Base-by-base conservation (phyloP, 164 flowering plant species). In the Magnolia sinica region DNA sequence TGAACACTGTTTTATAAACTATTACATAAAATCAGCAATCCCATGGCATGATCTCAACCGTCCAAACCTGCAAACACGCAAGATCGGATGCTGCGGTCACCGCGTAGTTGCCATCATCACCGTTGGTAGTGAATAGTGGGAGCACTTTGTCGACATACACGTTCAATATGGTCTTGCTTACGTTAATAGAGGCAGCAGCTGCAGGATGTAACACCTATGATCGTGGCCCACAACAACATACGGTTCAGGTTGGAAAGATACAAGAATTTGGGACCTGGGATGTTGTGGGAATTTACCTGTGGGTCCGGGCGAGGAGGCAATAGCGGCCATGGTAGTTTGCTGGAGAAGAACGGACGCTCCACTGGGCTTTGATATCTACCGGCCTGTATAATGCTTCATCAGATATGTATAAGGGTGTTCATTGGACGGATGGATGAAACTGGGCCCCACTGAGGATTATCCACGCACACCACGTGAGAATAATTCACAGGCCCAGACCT, bases 321-420 rank as follows among this genome's bases (percentile, higher is more conserved):
- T 24, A 88, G 8, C 0, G 95, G 82, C 23, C 69, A 22, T 22
- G 97, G 94, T 71, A 93, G 78, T 76, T 81, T 69, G 51, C 90
- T 86, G 0, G 96, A 94, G 84, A 95, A 95, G 85, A 95, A 92
- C 18, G 98, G 89, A 76, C 84, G 78, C 80, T 95, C 98, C 81
- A 92, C 97, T 9, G 91, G 93, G 73, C 82, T 87, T 73, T 80
- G 82, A 82, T 89, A 95, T 84, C 95, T 87, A 23, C 98, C 98
- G 50, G 77, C 83, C 94, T 91, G 83, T 37, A 72, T 63, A 51
- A 76, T 61, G 51, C 61, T 61, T 45, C 2, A 68, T 70, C 24
- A 70, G 59, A 70, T 50, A 13, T 70, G 23, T 50, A 49, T 64
- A 3, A 3, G 45, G 7, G 45, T 37, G 6, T 37, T 37, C 45